These are phyloP conservation scores for Coniochaeta hoffmannii DNA, from an alignment of 2,329 filamentous ascomycete genomes.

Conservation along the genomic window DNA sequence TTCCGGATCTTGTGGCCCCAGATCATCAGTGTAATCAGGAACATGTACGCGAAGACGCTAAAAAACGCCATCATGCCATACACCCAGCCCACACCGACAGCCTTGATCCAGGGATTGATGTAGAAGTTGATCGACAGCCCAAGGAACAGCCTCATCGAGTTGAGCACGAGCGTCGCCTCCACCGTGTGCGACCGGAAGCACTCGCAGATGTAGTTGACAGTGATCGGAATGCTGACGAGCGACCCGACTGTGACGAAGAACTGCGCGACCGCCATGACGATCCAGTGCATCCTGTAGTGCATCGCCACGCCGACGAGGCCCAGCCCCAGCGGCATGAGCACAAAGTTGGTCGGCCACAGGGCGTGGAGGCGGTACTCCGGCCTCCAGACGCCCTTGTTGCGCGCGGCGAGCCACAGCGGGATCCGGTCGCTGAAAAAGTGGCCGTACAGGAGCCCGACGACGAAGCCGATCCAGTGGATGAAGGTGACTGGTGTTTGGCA, in stretches of 20 bases:
- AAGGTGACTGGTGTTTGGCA: constrained; percentile 19
- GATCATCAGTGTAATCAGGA: constrained; percentile 19
- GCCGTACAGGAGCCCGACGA: constrained; percentile 26
- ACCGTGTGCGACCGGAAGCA: constrained; percentile 26
- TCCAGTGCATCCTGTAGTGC: constrained; percentile 31
- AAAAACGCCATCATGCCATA: constrained; percentile 34
- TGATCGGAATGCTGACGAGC: constrained; percentile 21
- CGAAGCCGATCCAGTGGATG: constrained; percentile 30
- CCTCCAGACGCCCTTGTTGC: constrained; percentile 24
- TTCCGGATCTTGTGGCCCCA: constrained; percentile 16
- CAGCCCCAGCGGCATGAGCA: constrained; percentile 24
- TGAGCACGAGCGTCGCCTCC: constrained; percentile 26
- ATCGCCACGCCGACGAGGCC: constrained; percentile 29
- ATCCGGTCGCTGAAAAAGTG: constrained; percentile 29
- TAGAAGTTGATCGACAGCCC: constrained; percentile 31
- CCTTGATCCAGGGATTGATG: constrained; percentile 26
- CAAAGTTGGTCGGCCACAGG: constrained; percentile 20
- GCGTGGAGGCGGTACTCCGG: constrained; percentile 29
- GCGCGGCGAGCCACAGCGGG: constrained; percentile 23
- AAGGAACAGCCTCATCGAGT: constrained; percentile 25
- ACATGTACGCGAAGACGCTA: constrained; percentile 16
- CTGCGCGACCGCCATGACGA: constrained; percentile 29
- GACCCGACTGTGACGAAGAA: constrained; percentile 30
- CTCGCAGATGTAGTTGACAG: constrained; percentile 22
- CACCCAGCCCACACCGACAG: constrained; percentile 28